Base-by-base conservation (phyloP, 2,329 filamentous ascomycete genomes). In the Cladophialophora psammophila region DNA sequence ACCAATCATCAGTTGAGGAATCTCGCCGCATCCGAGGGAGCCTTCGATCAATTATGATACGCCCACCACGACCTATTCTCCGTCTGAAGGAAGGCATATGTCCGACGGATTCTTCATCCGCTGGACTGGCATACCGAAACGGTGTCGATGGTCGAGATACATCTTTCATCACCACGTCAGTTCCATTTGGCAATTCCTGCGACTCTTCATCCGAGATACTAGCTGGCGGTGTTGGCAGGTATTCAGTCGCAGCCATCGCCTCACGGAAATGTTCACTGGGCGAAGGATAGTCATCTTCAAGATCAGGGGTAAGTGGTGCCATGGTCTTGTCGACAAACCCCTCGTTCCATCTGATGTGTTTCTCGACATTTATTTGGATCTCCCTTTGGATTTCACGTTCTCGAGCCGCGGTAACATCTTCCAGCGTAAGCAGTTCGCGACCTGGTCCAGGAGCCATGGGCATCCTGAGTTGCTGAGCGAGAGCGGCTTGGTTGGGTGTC, bases 281-380 rank as follows among this genome's bases (percentile, higher is more conserved):
- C 40, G 68, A 67, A 53, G 68, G 65, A 72, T 83, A 83, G 50
- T 81, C 83, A 72, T 87, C 84, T 66, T 92, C 90, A 74, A 87
- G 84, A 52, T 92, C 88, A 26, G 93, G 93, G 59, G 91, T 92
- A 71, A 98, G 86, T 59, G 94, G 93, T 71, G 90, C 89, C 81
- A 90, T 89, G 69, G 94, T 97, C 76, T 93, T 86, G 81, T 98
- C 94, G 74, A 96, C 87, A 82, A 92, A 93, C 75, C 92, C 91
- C 74, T 91, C 86, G 80, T 97, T 97, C 93, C 94, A 97, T 77
- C 91, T 89, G 73, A 91, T 88, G 80, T 97, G 94, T 79, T 95
- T 94, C 74, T 90, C 86, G 63, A 96, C 89, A 79, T 96, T 94
- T 73, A 88, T 88, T 78, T 96, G 92, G 77, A 98, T 92, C 75